Evolutionary conservation across 2,329 filamentous ascomycete species (phyloP).

Genomic region (Allantophomopsis lycopodina): DNA sequence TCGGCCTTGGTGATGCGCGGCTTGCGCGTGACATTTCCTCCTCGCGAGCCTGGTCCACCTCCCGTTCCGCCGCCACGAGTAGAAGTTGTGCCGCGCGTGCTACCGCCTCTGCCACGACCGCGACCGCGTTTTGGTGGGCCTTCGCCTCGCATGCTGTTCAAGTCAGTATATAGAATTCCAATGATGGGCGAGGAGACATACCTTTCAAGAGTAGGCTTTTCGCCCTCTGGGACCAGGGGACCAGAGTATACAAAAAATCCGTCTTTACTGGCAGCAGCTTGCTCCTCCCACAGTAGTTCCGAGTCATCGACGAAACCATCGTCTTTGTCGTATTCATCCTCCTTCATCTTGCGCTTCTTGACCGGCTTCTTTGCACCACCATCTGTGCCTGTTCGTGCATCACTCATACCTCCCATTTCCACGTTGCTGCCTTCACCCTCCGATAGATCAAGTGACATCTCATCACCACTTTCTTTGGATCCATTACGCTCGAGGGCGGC

Average conservation of each 20-base stretch:
- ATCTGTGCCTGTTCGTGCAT: slow-evolving; percentile 45
- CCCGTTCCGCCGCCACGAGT: slow-evolving; percentile 57
- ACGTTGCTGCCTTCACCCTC: slow-evolving; percentile 70
- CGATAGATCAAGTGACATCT: slow-evolving; percentile 70
- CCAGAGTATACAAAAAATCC: slow-evolving; percentile 98
- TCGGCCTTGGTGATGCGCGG: slow-evolving; percentile 79
- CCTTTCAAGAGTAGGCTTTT: slow-evolving; percentile 52
- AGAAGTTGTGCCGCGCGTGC: slow-evolving; percentile 33
- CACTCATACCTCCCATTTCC: slow-evolving; percentile 65
- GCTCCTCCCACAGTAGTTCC: slow-evolving; percentile 88
- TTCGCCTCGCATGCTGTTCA: slow-evolving; percentile 40
- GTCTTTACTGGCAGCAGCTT: slow-evolving; percentile 85
- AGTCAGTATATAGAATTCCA: neutral
- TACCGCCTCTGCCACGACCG: slow-evolving; percentile 26
- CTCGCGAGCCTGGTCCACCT: slow-evolving; percentile 28
- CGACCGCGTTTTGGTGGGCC: slow-evolving; percentile 55
- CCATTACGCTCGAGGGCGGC: slow-evolving; percentile 69
- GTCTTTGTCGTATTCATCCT: slow-evolving; percentile 73
- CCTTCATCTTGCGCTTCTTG: slow-evolving; percentile 66
- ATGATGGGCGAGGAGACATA: too few relatives aligned
- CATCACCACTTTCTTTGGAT: slow-evolving; percentile 59
- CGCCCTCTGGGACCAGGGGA: slow-evolving; percentile 73
- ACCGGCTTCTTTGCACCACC: slow-evolving; percentile 43
- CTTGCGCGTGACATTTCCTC: slow-evolving; percentile 62
- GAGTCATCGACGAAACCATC: slow-evolving; percentile 88